Base-by-base conservation (phyloP, 805 yeast species). In the Lipomyces sp. region DNA sequence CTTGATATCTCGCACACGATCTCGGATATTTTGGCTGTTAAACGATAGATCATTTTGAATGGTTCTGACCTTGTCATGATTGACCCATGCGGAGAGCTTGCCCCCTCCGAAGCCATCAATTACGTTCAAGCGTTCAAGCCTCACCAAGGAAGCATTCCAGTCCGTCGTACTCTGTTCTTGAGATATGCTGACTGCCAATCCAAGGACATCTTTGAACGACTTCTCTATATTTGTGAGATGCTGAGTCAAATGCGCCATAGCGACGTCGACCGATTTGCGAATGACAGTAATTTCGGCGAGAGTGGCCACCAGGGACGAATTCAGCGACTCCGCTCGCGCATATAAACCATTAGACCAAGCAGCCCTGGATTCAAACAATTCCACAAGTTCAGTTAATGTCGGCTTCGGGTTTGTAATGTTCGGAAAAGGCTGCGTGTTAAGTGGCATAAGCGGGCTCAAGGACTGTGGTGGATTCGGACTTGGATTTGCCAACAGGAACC, bases 231-330 rank as follows among this genome's bases (percentile, higher is more conserved):
- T 64, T 4, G 59, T 57, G 10, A 74, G 65, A 50, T 73, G 75
- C 50, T 69, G 69, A 32, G 63, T 55, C 65, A 75, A 62, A 63
- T 75, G 74, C 10, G 69, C 62, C 57, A 74, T 56, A 7, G 76
- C 76, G 15, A 74, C 73, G 11, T 67, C 69, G 1, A 70, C 67
- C 24, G 75, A 73, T n/a, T 63, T 65, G 42, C 67, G 63, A 37
- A 75, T 71, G 29, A 72, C 72, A 15, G 56, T 59, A 30, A 70
- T 66, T 56, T 71, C 68, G 18, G 69, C 32, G 30, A 57, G 59
- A 7, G 69, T 63, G 5, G 60, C 42, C 15, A n/a, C 53, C 42
- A 68, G 57, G 1, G 70, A 45, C 32, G 61, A 45, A 39, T 57
- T 65, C 11, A 68, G 59, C 10, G 71, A 62, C 42, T 66, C 71